Evolutionary conservation across 2,329 filamentous ascomycete genomes (phyloP), one percentile per base, ranked within the genome.

Genomic region (Alternaria arbusti): DNA sequence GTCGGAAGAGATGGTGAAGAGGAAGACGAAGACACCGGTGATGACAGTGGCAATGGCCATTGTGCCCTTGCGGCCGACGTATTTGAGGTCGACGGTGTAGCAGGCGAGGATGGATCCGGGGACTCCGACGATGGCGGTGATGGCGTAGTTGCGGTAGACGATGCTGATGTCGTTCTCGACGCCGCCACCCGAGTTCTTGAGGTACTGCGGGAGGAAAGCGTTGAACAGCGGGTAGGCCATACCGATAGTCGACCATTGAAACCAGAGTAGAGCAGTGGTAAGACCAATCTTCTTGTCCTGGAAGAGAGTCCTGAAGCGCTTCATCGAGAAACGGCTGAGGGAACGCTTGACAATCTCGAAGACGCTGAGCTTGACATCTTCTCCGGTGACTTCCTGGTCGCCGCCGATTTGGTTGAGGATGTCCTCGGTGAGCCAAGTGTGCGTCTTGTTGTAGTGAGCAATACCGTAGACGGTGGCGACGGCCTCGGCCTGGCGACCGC

Each of bases 181-280:
- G 1, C 55, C 71, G 15, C 70, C 69, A 11, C 82, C 82, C 25
- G 87, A 86, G 59, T 88, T 86, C 23, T 89, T 87, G 63, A 96
- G 87, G 74, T 96, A 96, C 70, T 96, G 91, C 0, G 93, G 93
- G n/a, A 97, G 85, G 81, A 96, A 96, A 56, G 91, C 91, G 79
- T 96, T 96, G 86, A 95, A 97, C 2, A 97, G 86, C 1, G 92
- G 93, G 74, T 95, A 96, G 3, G 90, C 92, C 88, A 96, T 91
- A 63, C 93, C 93, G 69, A 96, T 94, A 13, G 88, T 90, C 0
- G 89, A 86, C 93, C 93, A 96, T 76, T 89, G 89, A 79, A 94
- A 91, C 91, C 91, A 94, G 51, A 95, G 77, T 1, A 87, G 74
- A 12, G 79, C 63, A 26, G 85, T 88, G 11, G 83, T 84, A 9